These are phyloP conservation scores for Ogataea hybrid DNA, from an alignment of 1,139 yeast genomes.

Conservation along the genomic window DNA sequence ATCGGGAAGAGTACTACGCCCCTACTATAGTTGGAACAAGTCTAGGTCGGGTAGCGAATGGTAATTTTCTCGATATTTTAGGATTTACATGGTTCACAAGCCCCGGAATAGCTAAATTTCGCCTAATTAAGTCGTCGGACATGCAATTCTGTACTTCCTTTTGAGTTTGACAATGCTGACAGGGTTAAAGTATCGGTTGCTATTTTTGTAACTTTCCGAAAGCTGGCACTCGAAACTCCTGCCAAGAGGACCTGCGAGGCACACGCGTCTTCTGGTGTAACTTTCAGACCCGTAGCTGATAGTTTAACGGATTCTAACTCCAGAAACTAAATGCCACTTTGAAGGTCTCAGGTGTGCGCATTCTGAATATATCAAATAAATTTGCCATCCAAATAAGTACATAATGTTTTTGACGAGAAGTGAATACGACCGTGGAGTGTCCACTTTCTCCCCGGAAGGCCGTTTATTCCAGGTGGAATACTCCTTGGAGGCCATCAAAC, in stretches of 20 bases:
- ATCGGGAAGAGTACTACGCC: not conserved
- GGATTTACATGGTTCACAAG: not conserved
- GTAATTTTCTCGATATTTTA: not conserved
- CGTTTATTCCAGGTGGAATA: conserved; percentile 98
- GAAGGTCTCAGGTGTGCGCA: conserved; percentile 7
- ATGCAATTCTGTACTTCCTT: conserved; percentile 5
- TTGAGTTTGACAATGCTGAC: not conserved
- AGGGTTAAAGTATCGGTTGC: conserved; percentile 5
- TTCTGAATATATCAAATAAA: conserved; percentile 3
- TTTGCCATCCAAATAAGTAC: conserved; percentile 8
- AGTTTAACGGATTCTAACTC: not conserved
- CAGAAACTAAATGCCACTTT: not conserved
- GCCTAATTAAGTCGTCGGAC: not conserved
- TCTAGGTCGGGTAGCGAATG: not conserved
- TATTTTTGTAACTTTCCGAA: not conserved
- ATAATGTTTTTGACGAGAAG: conserved; percentile 94
- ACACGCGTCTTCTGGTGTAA: not conserved
- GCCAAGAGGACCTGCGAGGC: not conserved
- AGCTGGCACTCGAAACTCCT: not conserved
- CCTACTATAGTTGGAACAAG: not conserved
- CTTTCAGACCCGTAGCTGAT: not conserved
- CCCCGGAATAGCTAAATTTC: not conserved
- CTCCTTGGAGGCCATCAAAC: conserved; percentile 94
- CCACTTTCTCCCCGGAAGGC: conserved; percentile 98
- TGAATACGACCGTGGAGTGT: conserved; percentile 98